These are phyloP conservation scores for Magnaporthiopsis incrustans DNA, from an alignment of 2,329 filamentous ascomycete genomes.

Conservation along the genomic window DNA sequence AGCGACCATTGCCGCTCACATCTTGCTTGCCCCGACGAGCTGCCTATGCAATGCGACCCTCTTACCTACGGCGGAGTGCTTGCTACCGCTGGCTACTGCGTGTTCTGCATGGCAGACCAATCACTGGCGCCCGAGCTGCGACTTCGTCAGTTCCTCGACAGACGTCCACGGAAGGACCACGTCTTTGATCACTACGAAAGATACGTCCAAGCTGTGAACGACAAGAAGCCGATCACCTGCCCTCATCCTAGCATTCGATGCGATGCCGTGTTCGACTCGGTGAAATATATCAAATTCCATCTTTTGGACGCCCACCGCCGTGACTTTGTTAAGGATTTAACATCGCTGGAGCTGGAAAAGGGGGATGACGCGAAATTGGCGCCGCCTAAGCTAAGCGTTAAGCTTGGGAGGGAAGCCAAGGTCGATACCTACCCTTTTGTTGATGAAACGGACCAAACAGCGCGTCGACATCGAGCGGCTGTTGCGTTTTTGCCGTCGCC, in stretches of 20 bases:
- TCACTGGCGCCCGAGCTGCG: conserved; percentile 1
- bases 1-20: neutral
- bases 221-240: conserved; percentile 2
- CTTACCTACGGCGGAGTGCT: neutral
- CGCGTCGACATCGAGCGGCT: neutral
- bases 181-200: neutral
- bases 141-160: conserved; percentile 6
- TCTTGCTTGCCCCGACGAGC: neutral
- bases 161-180: conserved; percentile 6
- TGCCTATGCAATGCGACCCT: neutral
- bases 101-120: neutral
- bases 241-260: conserved; percentile 2
- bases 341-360: too few relatives aligned
- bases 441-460: neutral
- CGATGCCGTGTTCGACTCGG: conserved; percentile 1
- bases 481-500: neutral
- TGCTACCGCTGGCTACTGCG: too few relatives aligned
- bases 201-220: neutral
- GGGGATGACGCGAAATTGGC: too few relatives aligned
- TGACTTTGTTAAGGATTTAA: conserved; percentile 6
- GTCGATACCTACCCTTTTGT: neutral
- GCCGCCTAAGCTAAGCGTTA: neutral
- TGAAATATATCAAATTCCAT: conserved; percentile 8
- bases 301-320: conserved; percentile 6
- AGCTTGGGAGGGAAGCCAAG: neutral